Evolutionary conservation across 805 yeast genomes (phyloP).

Genomic region (Wickerhamomyces canadensis): DNA sequence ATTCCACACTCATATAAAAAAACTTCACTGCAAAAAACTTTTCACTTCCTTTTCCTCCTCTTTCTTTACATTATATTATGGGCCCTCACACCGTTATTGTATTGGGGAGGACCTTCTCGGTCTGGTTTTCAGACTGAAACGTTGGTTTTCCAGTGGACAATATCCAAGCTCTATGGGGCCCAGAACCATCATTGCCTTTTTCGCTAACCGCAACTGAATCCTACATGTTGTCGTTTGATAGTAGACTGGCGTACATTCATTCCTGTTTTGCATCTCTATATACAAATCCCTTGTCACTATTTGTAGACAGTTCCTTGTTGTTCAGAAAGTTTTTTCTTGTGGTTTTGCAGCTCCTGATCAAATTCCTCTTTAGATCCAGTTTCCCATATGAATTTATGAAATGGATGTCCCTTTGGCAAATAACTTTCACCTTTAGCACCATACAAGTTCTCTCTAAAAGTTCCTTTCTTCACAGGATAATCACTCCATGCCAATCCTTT

Average conservation of each 20-base stretch:
- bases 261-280: background rate
- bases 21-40: background rate
- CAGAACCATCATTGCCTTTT: constrained; percentile 20
- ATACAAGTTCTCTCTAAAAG: constrained; percentile 30
- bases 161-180: constrained; percentile 3
- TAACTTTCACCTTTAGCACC: constrained; percentile 15
- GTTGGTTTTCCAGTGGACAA: no score
- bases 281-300: background rate
- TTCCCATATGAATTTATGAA: constrained; percentile 15
- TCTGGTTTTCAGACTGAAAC: no score
- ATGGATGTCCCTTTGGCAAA: constrained; percentile 14
- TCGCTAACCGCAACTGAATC: constrained; percentile 29
- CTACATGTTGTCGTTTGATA: constrained; percentile 29
- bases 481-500: constrained; percentile 32
- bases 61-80: background rate
- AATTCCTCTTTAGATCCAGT: constrained; percentile 24
- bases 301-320: background rate
- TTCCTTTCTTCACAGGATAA: constrained; percentile 28
- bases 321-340: background rate
- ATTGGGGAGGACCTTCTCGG: no score
- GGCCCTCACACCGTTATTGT: background rate
- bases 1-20: no score
- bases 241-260: constrained; percentile 27
- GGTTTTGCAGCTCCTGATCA: constrained; percentile 9
- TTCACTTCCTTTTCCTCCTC: no score